phyloP scores from a whole-genome alignment of 495 filamentous ascomycete species.

The Cenococcum geophilum region DNA sequence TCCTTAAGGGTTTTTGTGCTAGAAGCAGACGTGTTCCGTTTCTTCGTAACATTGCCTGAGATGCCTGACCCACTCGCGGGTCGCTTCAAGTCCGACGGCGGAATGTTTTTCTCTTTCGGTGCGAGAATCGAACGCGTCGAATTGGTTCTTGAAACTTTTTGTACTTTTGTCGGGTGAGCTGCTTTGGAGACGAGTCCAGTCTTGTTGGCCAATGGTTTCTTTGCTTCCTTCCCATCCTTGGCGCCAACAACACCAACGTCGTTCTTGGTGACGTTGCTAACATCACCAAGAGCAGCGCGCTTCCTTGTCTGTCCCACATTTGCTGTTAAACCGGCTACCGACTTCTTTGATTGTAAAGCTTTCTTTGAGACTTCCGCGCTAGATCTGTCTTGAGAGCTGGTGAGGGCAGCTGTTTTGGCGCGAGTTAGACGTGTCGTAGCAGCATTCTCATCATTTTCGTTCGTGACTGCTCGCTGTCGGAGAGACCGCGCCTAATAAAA shows the following conservation, averaged over 20 bases:
- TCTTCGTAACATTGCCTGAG: slow-evolving; percentile 53
- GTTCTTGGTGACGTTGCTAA: slow-evolving; percentile 86
- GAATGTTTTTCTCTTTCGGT: slow-evolving; percentile 54
- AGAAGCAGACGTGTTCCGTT: slow-evolving; percentile 51
- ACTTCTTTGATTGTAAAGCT: slow-evolving; percentile 68
- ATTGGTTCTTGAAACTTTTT: slow-evolving; percentile 63
- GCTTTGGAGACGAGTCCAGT: slow-evolving; percentile 69
- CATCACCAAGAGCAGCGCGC: slow-evolving; percentile 62
- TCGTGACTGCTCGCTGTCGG: slow-evolving; percentile 62
- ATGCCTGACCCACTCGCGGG: slow-evolving; percentile 66
- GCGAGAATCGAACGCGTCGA: slow-evolving; percentile 57
- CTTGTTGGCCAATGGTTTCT: slow-evolving; percentile 57
- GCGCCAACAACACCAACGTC: slow-evolving; percentile 43
- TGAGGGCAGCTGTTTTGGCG: slow-evolving; percentile 79
- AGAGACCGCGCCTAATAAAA: slow-evolving; percentile 20
- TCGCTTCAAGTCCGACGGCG: slow-evolving; percentile 56
- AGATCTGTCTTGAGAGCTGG: slow-evolving; percentile 47
- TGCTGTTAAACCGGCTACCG: slow-evolving; percentile 39
- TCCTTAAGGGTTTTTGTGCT: slow-evolving; percentile 53
- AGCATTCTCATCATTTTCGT: slow-evolving; percentile 91
- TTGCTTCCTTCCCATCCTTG: slow-evolving; percentile 49
- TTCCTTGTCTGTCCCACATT: slow-evolving; percentile 39
- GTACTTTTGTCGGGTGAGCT: slow-evolving; percentile 64
- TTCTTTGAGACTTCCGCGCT: slow-evolving; percentile 58
- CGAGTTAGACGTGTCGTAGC: slow-evolving; percentile 77